Evolutionary conservation across 2,329 filamentous ascomycete genomes (phyloP), one percentile per base, ranked within the genome.

Genomic region (Hirsutella minnesotensis): DNA sequence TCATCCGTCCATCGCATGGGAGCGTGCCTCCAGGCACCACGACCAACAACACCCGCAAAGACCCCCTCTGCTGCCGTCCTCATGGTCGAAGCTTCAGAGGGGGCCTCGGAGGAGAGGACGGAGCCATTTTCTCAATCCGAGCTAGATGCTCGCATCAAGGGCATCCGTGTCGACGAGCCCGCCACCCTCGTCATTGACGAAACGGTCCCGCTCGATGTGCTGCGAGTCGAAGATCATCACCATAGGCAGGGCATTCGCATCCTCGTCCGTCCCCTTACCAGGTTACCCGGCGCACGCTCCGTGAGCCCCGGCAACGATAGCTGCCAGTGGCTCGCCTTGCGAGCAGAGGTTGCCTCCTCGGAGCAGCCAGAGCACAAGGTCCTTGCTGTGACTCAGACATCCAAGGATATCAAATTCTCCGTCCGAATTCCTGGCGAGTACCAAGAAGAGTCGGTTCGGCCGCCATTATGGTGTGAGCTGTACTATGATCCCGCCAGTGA

Each of bases 401-500:
- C 68, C 47, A 69, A 69, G 52, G 73, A 78, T 56, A 75, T 77
- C 64, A 77, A 75, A 47, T 77, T 77, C 52, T 72, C 70, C 33
- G 72, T 78, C 46, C 64, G 68, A 40, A 73, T 78, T 44, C 75
- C 73, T 4, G 65, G 66, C 15, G 67, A 70, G 44, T 62, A 59
- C 40, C 58, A 61, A 34, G 63, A 69, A 44, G 63, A 65, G 37
- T 60, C 57, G 9, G 56, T 61, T 8, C 61, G 69, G 15, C 71
- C 72, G 15, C 66, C 69, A 4, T 51, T 78, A n/a, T 76, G 70
- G 70, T 77, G 72, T 54, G 73, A 77, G 55, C 61, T 79, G 30
- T 78, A 77, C 51, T 78, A 77, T 49, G 72, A 78, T 55, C 73
- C 75, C 15, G 62, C 67, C 47, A 76, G 73, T 58, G 74, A 78